Evolutionary conservation across 1,284 basidiomycete genomes (phyloP).

Genomic region (Puccinia sorghi): DNA sequence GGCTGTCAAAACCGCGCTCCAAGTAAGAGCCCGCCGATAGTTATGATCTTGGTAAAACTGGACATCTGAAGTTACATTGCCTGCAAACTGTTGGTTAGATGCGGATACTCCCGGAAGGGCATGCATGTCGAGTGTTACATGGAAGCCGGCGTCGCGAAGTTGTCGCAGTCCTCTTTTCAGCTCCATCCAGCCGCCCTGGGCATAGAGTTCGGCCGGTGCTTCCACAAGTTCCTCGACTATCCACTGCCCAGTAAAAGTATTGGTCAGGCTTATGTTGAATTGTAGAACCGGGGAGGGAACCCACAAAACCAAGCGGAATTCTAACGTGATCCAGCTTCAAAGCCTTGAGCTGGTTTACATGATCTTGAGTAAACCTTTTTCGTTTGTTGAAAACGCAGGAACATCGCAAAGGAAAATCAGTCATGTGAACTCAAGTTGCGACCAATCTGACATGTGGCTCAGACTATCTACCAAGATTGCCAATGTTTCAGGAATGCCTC

Average conservation of each 20-base stretch:
- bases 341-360: constrained; percentile 64
- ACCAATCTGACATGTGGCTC: background rate
- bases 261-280: background rate
- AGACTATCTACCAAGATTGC: constrained; percentile 58
- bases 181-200: constrained; percentile 68
- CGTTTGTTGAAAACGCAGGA: background rate
- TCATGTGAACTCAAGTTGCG: background rate
- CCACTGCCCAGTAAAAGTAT: constrained; percentile 61
- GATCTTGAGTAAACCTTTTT: constrained; percentile 68
- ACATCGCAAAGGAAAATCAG: background rate
- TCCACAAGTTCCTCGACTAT: constrained; percentile 72
- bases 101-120: constrained; percentile 71
- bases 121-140: constrained; percentile 59
- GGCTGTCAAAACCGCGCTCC: constrained; percentile 74
- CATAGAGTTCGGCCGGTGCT: constrained; percentile 66
- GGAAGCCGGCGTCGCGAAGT: constrained; percentile 36
- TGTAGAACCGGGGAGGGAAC: background rate
- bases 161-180: constrained; percentile 57
- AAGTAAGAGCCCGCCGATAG: constrained; percentile 71
- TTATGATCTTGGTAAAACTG: constrained; percentile 73
- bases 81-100: constrained; percentile 67
- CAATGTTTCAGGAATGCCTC: constrained; percentile 67
- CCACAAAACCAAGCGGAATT: constrained; percentile 69
- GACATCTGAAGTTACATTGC: constrained; percentile 67
- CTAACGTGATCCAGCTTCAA: constrained; percentile 72